These are phyloP conservation scores for Phragmites australis DNA, from an alignment of 176 grass and related monocot genomes.

Conservation along the genomic window DNA sequence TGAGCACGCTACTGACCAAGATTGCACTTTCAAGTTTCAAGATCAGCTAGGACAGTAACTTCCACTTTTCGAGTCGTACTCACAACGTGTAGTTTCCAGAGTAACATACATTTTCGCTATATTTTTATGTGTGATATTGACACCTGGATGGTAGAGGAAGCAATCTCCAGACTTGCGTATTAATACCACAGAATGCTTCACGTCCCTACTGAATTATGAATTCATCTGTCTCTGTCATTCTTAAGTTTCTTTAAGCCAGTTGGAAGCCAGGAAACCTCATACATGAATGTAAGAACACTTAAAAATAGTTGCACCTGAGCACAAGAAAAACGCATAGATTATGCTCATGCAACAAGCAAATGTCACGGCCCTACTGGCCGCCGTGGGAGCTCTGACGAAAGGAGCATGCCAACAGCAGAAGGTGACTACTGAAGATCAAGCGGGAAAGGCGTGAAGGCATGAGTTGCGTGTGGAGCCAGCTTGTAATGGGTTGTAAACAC, in stretches of 20 bases:
- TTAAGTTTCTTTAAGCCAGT: conserved; percentile 18
- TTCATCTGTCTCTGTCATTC: conserved; percentile 2
- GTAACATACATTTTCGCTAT: not conserved
- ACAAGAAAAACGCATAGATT: conserved; percentile 24
- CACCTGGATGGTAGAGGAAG: conserved; percentile 20
- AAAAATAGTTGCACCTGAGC: conserved; percentile 33
- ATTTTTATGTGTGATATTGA: not conserved
- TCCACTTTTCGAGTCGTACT: conserved; percentile 30
- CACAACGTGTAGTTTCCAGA: conserved; percentile 12
- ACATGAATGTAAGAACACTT: conserved; percentile 30
- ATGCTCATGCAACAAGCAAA: not conserved
- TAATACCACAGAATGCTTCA: conserved; percentile 33
- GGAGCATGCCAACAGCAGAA: too few relatives aligned
- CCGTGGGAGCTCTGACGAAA: too few relatives aligned
- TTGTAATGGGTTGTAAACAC: too few relatives aligned
- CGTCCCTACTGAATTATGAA: conserved; percentile 40
- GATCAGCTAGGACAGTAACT: conserved; percentile 26
- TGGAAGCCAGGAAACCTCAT: not conserved
- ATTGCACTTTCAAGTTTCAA: conserved; percentile 46
- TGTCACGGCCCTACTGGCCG: too few relatives aligned
- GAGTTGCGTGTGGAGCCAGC: too few relatives aligned
- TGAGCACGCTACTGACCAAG: conserved; percentile 40
- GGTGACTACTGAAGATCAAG: too few relatives aligned
- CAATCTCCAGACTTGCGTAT: conserved; percentile 8
- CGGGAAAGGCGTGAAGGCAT: too few relatives aligned